Conservation (phyloP, 768 basidiomycete species). For the Termitomyces sp. region DNA sequence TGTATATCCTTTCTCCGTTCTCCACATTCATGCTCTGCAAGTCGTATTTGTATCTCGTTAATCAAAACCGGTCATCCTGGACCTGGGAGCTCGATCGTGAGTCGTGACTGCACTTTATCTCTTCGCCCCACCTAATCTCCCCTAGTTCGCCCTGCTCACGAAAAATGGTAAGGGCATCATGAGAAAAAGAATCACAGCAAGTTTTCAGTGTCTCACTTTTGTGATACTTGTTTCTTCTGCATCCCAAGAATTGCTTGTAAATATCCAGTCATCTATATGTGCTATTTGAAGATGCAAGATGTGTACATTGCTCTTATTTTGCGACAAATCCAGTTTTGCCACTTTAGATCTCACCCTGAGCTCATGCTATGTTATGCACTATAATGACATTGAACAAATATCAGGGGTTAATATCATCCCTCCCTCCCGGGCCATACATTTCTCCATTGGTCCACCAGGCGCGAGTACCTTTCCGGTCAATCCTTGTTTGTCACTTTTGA, state of each 20-base stretch:
- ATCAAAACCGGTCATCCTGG: constrained; percentile 69
- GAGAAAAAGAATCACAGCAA: neutral
- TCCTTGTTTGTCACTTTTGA: neutral
- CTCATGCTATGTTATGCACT: neutral
- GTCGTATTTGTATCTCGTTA: constrained; percentile 61
- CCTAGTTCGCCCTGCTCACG: constrained; percentile 38
- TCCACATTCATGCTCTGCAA: constrained; percentile 18
- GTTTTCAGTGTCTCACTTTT: neutral
- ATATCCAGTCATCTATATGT: neutral
- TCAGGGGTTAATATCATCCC: neutral
- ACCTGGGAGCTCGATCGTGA: constrained; percentile 78
- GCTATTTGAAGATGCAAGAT: neutral
- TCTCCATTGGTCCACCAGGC: neutral
- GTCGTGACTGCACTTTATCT: constrained; percentile 17
- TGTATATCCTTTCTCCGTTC: neutral
- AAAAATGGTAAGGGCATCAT: constrained; percentile 31
- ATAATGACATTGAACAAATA: neutral
- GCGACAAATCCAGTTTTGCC: neutral
- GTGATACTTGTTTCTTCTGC: neutral
- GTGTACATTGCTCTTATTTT: neutral
- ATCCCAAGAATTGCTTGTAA: neutral
- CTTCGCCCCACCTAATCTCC: neutral
- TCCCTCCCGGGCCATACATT: neutral
- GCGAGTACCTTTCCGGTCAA: neutral
- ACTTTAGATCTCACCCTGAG: neutral